Base-by-base conservation (phyloP, 768 basidiomycete genomes). In the Hypholoma fasciculare region DNA sequence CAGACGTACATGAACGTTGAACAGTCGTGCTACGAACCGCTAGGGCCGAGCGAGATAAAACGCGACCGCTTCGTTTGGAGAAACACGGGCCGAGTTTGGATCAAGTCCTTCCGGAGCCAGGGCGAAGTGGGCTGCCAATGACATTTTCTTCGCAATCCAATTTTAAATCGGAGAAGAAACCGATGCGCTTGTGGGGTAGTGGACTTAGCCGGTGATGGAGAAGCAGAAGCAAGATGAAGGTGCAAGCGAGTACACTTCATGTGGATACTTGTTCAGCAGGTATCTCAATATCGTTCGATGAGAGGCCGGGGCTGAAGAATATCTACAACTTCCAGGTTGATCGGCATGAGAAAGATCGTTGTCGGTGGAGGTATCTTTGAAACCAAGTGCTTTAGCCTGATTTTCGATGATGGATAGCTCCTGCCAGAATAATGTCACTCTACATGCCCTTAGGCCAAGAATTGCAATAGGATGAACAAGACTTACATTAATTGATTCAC, bases 141-240 rank as follows among this genome's bases (percentile, higher is more conserved):
- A 4, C 46, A 47, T 19, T 20, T 47, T 12, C 46, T 47, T 13
- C 13, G 13, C 7, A 16, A 17, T 23, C 23, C 27, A 26, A 49
- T n/a, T 23, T 14, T 23, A 23, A 23, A 12, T 49, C 8, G 48
- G 23, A 13, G 16, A 49, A 27, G 16, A 49, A 49, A 26, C 26
- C 26, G 26, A 14, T 49, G 46, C 23, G 36, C 48, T 46, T 30
- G 52, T 52, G 50, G 42, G 36, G 48, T 52, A 30, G 60, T 52
- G 60, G 63, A 59, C 44, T 56, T 63, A 63, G 42, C 34, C 63
- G 63, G 63, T 39, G 60, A 61, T 61, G 60, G 58, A 34, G 48
- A 49, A 49, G 27, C 2, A 11, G 17, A n/a, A 49, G 48, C 23
- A 49, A 27, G 27, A 30, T 11, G 20, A 30, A 23, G 23, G 9